Base-by-base conservation (phyloP, 148 eudicot genomes). In the Persicaria maculosa region DNA sequence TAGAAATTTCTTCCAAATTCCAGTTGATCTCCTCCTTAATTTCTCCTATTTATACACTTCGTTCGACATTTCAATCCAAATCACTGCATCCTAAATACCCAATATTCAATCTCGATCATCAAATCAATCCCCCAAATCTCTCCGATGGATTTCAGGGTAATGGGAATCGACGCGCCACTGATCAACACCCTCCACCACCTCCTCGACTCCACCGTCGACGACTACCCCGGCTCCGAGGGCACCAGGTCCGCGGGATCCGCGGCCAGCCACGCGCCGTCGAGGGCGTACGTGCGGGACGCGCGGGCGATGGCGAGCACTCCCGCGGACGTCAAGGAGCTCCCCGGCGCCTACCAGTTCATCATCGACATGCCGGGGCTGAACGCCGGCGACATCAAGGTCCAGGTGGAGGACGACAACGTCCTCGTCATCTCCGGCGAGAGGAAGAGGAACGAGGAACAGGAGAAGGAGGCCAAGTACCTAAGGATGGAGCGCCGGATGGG, bases 341-440 rank as follows among this genome's bases (percentile, higher is more conserved):
- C 92, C 1, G 80, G 75, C 40, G 62, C 85, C 4, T 90, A 90
- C 86, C 75, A 81, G 40, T 90, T 88, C 79, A 72, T 83, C 6
- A 68, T 90, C 74, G 96, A 92, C 81, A 88, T 90, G 96, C 97
- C 96, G 1, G 96, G 97, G 70, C 16, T 86, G 43, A 84, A 78
- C 68, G 62, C 84, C 4, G 86, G 79, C 0, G 89, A 92, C 43
- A 80, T 90, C 0, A 85, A 84, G 72, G 96, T 90, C 0, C 86
- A 87, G 55, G 70, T 92, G 22, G 96, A 87, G 69, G 93, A 92
- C 6, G 96, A 76, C 16, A 87, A 86, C 36, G 87, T 88, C 75
- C 72, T 93, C 48, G 75, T 88, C 52, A 79, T 90, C 15, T 82
- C 78, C 15, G 96, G 97, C 0, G 96, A 88, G 78, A 71, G 93